These are phyloP conservation scores for Hypocrella siamensis DNA, from an alignment of 2,329 filamentous ascomycete species.

Conservation along the genomic window DNA sequence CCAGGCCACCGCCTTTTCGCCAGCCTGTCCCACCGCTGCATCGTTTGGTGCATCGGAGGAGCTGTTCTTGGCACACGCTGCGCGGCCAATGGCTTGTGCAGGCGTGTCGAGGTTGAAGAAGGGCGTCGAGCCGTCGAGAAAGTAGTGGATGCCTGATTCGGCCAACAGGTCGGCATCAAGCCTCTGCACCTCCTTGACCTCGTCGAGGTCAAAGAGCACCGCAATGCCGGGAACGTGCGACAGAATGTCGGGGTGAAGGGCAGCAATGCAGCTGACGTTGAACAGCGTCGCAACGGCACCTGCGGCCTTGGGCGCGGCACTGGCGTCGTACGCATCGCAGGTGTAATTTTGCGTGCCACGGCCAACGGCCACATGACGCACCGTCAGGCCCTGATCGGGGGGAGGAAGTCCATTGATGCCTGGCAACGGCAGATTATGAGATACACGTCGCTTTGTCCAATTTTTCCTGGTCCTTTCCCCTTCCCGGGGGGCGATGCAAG, in stretches of 20 bases:
- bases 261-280: slow-evolving; percentile 70
- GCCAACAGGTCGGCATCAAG: slow-evolving; percentile 44
- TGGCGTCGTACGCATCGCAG: slow-evolving; percentile 47
- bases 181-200: slow-evolving; percentile 18
- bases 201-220: slow-evolving; percentile 46
- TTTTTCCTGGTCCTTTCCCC: background rate
- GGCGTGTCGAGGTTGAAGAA: slow-evolving; percentile 63
- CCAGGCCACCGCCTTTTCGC: slow-evolving; percentile 63
- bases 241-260: slow-evolving; percentile 52
- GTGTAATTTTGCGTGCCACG: slow-evolving; percentile 92
- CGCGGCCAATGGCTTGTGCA: slow-evolving; percentile 37
- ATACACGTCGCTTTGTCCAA: no score
- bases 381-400: slow-evolving; percentile 40
- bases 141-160: slow-evolving; percentile 69
- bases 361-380: slow-evolving; percentile 72
- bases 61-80: slow-evolving; percentile 45
- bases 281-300: slow-evolving; percentile 77
- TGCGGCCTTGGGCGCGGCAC: slow-evolving; percentile 43
- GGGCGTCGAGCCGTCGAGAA: slow-evolving; percentile 52
- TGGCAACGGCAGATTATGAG: no score
- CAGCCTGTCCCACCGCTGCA: slow-evolving; percentile 42
- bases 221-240: slow-evolving; percentile 48
- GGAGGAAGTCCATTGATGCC: slow-evolving; percentile 44
- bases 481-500: no score
- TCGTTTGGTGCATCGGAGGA: slow-evolving; percentile 45